These are phyloP conservation scores for Striga asiatica DNA, from an alignment of 257 asterid genomes.

Conservation along the genomic window DNA sequence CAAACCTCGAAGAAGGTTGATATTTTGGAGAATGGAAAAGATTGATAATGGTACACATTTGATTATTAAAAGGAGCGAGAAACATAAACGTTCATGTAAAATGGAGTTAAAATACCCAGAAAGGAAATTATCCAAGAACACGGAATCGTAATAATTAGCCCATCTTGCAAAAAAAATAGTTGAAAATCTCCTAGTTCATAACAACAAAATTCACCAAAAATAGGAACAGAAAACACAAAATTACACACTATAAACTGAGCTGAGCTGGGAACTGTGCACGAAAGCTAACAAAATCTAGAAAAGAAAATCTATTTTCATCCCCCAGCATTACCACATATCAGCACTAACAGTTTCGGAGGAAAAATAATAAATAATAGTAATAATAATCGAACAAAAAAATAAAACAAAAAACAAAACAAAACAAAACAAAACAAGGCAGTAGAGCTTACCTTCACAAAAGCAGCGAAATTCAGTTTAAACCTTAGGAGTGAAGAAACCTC, in stretches of 20 bases:
- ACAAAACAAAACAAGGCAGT: not conserved
- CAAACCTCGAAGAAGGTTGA: not conserved
- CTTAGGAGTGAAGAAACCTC: slow-evolving; percentile 31
- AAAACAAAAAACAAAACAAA: not conserved
- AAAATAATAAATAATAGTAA: not conserved
- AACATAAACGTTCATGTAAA: not conserved
- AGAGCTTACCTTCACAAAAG: slow-evolving; percentile 30
- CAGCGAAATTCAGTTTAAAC: slow-evolving; percentile 33
- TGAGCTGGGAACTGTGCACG: not conserved
- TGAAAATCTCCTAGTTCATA: slow-evolving; percentile 14
- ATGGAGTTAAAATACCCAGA: slow-evolving; percentile 6
- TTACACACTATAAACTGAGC: not conserved
- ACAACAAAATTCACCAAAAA: slow-evolving; percentile 2
- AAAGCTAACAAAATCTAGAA: too few relatives aligned
- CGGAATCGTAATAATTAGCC: slow-evolving; percentile 3
- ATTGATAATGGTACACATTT: not conserved
- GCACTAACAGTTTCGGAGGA: not conserved
- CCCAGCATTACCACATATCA: not conserved
- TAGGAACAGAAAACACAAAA: not conserved
- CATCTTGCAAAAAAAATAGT: slow-evolving; percentile 1
- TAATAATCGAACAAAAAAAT: not conserved
- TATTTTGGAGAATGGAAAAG: not conserved
- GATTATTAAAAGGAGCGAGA: not conserved
- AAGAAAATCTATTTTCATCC: not conserved
- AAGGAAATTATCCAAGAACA: slow-evolving; percentile 14